Percentiles rank a stretch among this genome's conserved stretches.
phyloP scores from a whole-genome alignment of 805 yeast genomes.

The Nakazawaea holstii region DNA sequence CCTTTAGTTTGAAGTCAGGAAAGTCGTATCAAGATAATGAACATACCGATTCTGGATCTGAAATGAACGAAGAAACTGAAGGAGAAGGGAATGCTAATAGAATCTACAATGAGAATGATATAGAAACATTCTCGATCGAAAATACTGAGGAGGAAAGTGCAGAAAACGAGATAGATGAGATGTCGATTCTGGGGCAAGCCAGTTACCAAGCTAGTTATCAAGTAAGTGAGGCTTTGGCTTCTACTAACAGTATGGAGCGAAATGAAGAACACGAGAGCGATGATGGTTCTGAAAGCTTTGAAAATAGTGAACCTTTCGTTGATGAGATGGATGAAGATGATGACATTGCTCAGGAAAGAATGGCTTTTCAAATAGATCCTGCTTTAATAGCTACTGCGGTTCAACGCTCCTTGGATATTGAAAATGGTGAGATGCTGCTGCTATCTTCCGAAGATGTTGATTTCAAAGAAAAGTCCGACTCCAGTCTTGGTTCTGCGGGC shows the following conservation, averaged over 20 bases:
- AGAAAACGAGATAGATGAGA: not conserved
- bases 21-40: not conserved
- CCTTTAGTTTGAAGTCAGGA: not conserved
- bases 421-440: not conserved
- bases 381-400: slow-evolving; percentile 9
- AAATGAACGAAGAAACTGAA: slow-evolving; percentile 8
- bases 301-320: not conserved
- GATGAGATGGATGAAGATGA: slow-evolving; percentile 8
- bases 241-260: too few relatives aligned
- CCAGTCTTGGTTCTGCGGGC: not conserved
- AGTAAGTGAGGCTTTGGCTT: slow-evolving; percentile 1
- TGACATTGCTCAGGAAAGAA: not conserved
- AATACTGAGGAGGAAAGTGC: not conserved
- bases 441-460: not conserved
- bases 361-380: slow-evolving; percentile 7
- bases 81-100: slow-evolving; percentile 3
- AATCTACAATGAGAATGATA: too few relatives aligned
- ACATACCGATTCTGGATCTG: not conserved
- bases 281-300: not conserved
- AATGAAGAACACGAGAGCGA: too few relatives aligned
- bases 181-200: not conserved
- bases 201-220: not conserved
- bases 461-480: not conserved
- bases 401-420: slow-evolving; percentile 2
- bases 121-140: not conserved